A percentile compares a stretch with the other conserved stretches of the same genome.
These are phyloP conservation scores for Trametes maxima DNA, from an alignment of 768 basidiomycete genomes.

Conservation along the genomic window DNA sequence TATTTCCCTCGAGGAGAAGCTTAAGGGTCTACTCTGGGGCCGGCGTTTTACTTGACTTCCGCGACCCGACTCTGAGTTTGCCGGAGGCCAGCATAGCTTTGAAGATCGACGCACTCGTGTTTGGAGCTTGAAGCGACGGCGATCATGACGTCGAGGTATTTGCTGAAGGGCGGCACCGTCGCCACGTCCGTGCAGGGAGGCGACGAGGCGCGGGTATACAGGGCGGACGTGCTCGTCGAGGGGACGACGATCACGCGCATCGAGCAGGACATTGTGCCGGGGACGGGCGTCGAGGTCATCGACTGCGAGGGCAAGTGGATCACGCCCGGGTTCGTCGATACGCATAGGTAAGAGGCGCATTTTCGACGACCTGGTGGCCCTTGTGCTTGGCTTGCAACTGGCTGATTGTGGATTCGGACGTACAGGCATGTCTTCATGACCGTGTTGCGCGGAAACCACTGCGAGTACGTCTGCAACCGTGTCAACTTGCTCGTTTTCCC, in stretches of 20 bases:
- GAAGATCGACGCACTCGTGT: neutral
- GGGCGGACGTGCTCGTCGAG: constrained; percentile 33
- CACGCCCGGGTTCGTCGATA: constrained; percentile 36
- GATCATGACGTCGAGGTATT: constrained; percentile 14
- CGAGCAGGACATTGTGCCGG: constrained; percentile 24
- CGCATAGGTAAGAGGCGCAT: constrained; percentile 34
- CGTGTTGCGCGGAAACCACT: constrained; percentile 27
- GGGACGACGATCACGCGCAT: constrained; percentile 31
- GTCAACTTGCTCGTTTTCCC: neutral
- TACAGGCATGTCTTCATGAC: constrained; percentile 35
- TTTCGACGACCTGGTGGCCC: neutral
- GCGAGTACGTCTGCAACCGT: constrained; percentile 27
- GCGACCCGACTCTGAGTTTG: no score
- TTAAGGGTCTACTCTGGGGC: no score
- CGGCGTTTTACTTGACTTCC: no score
- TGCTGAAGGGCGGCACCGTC: constrained; percentile 32
- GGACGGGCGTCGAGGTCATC: constrained; percentile 28
- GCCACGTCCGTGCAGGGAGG: constrained; percentile 29
- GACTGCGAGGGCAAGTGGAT: constrained; percentile 34
- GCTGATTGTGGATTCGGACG: neutral
- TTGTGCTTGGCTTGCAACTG: neutral
- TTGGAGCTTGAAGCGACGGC: neutral
- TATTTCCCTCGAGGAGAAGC: no score
- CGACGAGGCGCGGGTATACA: constrained; percentile 22
- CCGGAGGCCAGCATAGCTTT: neutral